phyloP scores from a whole-genome alignment of 2,329 filamentous ascomycete species.

The Ascochyta koolunga region DNA sequence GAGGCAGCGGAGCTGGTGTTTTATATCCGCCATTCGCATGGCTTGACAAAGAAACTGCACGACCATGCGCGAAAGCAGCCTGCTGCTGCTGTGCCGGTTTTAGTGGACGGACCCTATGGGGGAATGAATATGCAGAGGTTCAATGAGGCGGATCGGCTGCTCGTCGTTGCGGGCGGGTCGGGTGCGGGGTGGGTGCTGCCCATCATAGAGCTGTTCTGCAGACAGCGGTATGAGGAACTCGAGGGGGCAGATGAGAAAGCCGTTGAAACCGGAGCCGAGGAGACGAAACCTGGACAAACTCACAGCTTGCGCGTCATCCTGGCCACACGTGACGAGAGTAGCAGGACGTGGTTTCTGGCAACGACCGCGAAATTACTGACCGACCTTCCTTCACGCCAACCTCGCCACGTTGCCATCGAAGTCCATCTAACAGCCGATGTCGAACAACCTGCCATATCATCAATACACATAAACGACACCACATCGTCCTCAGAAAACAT shows the following conservation, averaged over 20 bases:
- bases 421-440: constrained; percentile 4
- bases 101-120: constrained; percentile 66
- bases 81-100: constrained; percentile 49
- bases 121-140: constrained; percentile 49
- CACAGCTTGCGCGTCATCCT: neutral
- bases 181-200: constrained; percentile 61
- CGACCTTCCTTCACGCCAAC: neutral
- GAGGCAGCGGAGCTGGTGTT: constrained; percentile 54
- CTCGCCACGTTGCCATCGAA: neutral
- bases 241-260: neutral
- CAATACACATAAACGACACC: neutral
- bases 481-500: neutral
- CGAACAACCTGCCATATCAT: neutral
- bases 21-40: constrained; percentile 58
- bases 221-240: neutral
- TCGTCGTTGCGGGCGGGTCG: constrained; percentile 63
- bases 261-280: neutral
- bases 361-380: neutral
- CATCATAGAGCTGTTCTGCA: constrained; percentile 50
- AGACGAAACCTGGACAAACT: neutral
- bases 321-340: neutral
- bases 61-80: constrained; percentile 18
- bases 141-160: constrained; percentile 47
- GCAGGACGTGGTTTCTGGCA: constrained; percentile 1
- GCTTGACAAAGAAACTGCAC: constrained; percentile 56